Conservation (phyloP, 208 protist genomes). For the Leishmania tarentolae region DNA sequence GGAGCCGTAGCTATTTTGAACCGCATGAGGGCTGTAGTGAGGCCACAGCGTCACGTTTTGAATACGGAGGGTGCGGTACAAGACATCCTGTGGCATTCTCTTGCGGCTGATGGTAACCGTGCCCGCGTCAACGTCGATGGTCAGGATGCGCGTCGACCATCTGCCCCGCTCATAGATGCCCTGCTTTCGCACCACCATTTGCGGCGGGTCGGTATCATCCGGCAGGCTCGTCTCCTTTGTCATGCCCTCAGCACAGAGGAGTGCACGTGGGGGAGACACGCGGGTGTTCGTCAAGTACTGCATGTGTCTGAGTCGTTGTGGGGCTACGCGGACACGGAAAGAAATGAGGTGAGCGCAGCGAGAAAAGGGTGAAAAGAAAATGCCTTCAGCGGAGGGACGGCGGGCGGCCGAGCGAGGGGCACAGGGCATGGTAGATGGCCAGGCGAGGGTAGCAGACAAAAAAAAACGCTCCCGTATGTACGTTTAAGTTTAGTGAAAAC, state of each 20-base stretch:
- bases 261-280: neutral
- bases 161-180: slow-evolving; percentile 4
- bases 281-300: neutral
- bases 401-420: neutral
- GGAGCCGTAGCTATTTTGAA: slow-evolving; percentile 1
- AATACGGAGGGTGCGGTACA: slow-evolving; percentile 7
- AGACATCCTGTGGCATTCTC: slow-evolving; percentile 1
- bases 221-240: neutral
- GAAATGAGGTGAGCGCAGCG: neutral
- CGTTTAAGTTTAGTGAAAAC: neutral
- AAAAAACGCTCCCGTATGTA: neutral
- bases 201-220: neutral
- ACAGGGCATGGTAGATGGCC: neutral
- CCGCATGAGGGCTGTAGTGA: neutral
- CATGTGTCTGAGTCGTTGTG: neutral
- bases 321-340: neutral
- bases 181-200: slow-evolving; percentile 19
- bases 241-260: neutral
- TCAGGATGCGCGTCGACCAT: slow-evolving; percentile 21
- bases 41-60: slow-evolving; percentile 14
- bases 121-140: slow-evolving; percentile 11
- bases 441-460: neutral
- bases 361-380: neutral
- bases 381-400: too few species aligned
- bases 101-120: slow-evolving; percentile 16